These are phyloP conservation scores for Paspalum notatum DNA, from an alignment of 176 grass and related monocot genomes.

Conservation along the genomic window DNA sequence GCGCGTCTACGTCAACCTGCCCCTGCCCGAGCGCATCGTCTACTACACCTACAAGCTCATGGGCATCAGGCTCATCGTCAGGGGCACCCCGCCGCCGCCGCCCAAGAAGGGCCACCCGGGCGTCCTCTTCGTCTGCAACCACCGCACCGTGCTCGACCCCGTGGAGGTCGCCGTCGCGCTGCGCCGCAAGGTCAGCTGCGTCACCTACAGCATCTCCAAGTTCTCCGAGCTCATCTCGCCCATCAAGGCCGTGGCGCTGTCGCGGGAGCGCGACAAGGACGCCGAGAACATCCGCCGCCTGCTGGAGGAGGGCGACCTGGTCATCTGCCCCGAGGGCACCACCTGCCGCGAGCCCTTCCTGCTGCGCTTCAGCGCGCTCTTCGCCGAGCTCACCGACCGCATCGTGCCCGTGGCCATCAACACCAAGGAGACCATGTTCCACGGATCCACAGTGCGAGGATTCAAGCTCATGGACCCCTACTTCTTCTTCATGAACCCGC, in stretches of 20 bases:
- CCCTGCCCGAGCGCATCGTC: slow-evolving; percentile 86
- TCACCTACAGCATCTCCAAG: slow-evolving; percentile 97
- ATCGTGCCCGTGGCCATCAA: slow-evolving; percentile 94
- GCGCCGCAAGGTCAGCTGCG: slow-evolving; percentile 91
- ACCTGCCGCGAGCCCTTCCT: slow-evolving; percentile 94
- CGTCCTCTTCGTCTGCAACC: slow-evolving; percentile 95
- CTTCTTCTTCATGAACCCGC: slow-evolving; percentile 99
- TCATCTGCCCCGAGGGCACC: slow-evolving; percentile 96
- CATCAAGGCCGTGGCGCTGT: slow-evolving; percentile 82
- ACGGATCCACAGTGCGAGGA: slow-evolving; percentile 74
- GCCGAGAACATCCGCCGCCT: slow-evolving; percentile 81
- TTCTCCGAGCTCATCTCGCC: slow-evolving; percentile 98
- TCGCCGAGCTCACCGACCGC: slow-evolving; percentile 95
- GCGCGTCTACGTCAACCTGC: slow-evolving; percentile 91
- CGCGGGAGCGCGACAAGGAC: slow-evolving; percentile 81
- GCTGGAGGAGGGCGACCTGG: slow-evolving; percentile 89
- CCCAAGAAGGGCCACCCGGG: slow-evolving; percentile 82
- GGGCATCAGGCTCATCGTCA: slow-evolving; percentile 90
- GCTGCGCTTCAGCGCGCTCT: slow-evolving; percentile 93
- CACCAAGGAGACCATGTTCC: slow-evolving; percentile 86
- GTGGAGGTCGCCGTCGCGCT: slow-evolving; percentile 77
- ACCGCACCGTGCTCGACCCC: slow-evolving; percentile 91
- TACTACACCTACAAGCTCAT: slow-evolving; percentile 94
- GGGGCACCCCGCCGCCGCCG: slow-evolving; percentile 68
- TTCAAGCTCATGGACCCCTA: slow-evolving; percentile 94